These are phyloP conservation scores for Colletotrichum sansevieriae DNA, from an alignment of 2,329 filamentous ascomycete species.

Conservation along the genomic window DNA sequence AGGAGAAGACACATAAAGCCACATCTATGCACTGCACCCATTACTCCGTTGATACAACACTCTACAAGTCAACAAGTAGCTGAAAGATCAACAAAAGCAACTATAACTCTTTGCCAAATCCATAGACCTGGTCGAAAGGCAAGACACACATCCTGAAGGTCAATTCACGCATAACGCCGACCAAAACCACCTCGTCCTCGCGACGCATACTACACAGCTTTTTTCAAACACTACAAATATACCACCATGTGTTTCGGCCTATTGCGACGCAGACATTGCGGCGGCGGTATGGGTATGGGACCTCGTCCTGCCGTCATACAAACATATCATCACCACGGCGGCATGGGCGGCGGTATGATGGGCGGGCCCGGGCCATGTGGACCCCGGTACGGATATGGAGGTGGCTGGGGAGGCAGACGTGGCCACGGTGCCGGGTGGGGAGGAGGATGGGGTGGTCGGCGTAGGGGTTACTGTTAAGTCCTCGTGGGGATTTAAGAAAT, in stretches of 20 bases:
- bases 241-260: conserved; percentile 33
- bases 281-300: conserved; percentile 22
- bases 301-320: conserved; percentile 30
- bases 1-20: not conserved
- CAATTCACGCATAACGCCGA: rapidly evolving
- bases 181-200: not conserved
- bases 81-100: not conserved
- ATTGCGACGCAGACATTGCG: conserved; percentile 26
- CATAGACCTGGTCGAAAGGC: too few species aligned
- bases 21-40: not conserved
- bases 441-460: too few species aligned
- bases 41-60: too few species aligned
- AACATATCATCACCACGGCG: conserved; percentile 36
- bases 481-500: too few species aligned
- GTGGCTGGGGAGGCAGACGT: conserved; percentile 2
- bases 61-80: not conserved
- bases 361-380: conserved; percentile 12
- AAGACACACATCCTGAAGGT: not conserved
- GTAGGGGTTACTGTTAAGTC: too few species aligned
- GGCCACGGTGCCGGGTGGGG: not conserved
- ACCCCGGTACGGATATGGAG: conserved; percentile 19
- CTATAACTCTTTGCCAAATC: too few species aligned
- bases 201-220: not conserved
- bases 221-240: not conserved
- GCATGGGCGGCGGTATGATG: conserved; percentile 29